Evolutionary conservation across 768 basidiomycete species (phyloP).

Genomic region (Zangia roseola): DNA sequence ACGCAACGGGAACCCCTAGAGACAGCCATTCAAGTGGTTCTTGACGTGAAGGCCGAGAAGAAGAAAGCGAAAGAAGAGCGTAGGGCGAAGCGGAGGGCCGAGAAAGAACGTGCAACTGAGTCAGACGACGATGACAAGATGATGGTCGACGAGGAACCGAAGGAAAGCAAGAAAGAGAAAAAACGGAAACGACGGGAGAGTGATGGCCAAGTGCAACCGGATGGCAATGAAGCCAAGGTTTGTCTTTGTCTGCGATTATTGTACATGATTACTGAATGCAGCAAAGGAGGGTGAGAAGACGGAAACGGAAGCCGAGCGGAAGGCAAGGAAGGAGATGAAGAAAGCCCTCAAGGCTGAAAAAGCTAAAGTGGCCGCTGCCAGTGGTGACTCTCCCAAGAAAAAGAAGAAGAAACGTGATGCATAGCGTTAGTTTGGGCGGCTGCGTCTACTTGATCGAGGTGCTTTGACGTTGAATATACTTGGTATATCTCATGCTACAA

Average conservation of each 20-base stretch:
- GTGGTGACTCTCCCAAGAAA: conserved; percentile 45
- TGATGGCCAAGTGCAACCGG: conserved; percentile 46
- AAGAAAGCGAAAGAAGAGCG: conserved; percentile 76
- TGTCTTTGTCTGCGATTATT: conserved; percentile 18
- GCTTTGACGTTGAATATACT: neutral
- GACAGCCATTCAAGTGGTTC: conserved; percentile 66
- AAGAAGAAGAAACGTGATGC: conserved; percentile 39
- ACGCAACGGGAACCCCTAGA: conserved; percentile 84
- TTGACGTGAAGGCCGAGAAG: conserved; percentile 89
- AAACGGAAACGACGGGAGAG: conserved; percentile 56
- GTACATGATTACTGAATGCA: conserved; percentile 6
- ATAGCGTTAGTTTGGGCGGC: conserved; percentile 17
- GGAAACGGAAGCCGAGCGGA: conserved; percentile 82
- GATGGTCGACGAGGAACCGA: conserved; percentile 43
- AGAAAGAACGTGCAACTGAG: conserved; percentile 49
- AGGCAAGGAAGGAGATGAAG: conserved; percentile 77
- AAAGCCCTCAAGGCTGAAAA: conserved; percentile 80
- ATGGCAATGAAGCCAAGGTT: conserved; percentile 42
- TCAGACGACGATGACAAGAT: conserved; percentile 38
- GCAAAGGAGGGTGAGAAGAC: conserved; percentile 57
- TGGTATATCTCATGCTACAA: conserved; percentile 1
- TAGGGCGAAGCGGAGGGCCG: conserved; percentile 60
- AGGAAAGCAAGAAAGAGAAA: conserved; percentile 41
- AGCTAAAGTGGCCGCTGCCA: conserved; percentile 41
- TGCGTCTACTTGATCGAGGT: neutral